phyloP scores from a whole-genome alignment of 73 alveolate genomes.

The Paramecium primaurelia region DNA sequence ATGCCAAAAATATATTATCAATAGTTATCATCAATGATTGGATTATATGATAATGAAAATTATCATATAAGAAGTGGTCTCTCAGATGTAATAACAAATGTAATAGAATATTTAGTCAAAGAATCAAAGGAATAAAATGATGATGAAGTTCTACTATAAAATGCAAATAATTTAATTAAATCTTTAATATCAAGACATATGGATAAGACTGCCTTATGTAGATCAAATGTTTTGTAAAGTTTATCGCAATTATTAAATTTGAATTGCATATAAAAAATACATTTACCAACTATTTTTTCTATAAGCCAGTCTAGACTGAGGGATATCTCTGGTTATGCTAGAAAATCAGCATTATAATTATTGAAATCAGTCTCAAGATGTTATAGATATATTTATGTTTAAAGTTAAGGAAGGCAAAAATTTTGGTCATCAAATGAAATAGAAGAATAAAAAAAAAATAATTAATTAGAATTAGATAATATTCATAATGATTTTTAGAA shows the following conservation, averaged over 20 bases:
- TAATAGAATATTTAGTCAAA: not conserved
- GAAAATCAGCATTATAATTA: constrained; percentile 12
- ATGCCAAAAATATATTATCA: not conserved
- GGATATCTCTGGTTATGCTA: constrained; percentile 29
- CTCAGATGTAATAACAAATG: not conserved
- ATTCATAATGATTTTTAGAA: not conserved
- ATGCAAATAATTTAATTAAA: not conserved
- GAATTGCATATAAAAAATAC: not conserved
- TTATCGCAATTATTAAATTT: not conserved
- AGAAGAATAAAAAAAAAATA: not conserved
- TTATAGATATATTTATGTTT: not conserved
- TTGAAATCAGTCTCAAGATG: not conserved
- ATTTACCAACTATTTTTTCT: not conserved
- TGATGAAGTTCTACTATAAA: not conserved
- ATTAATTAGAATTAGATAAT: not conserved
- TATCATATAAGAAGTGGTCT: constrained; percentile 36
- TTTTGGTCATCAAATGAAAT: not conserved
- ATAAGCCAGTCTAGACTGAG: not conserved
- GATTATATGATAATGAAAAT: constrained; percentile 8
- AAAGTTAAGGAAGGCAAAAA: not conserved
- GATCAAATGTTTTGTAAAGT: not conserved
- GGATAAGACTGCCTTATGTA: constrained; percentile 11
- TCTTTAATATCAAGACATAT: not conserved
- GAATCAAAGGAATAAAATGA: not conserved
- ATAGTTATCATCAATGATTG: not conserved